Evolutionary conservation across 106 monocot genomes (phyloP).

Genomic region (Platanthera guangdongensis): DNA sequence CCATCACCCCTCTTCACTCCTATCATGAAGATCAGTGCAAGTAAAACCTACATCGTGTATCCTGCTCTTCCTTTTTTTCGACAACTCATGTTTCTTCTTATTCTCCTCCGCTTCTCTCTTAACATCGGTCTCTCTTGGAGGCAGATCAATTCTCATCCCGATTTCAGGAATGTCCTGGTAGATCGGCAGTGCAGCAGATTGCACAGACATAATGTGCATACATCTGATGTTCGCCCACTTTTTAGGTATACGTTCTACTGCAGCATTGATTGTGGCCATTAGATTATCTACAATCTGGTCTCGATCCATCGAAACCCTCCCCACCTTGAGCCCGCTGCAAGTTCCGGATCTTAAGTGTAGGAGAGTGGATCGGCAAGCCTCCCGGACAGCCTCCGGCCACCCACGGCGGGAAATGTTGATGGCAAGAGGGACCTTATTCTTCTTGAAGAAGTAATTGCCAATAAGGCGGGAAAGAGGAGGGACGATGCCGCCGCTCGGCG

Average conservation of each 20-base stretch:
- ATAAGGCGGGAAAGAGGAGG: conserved; percentile 30
- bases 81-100: neutral
- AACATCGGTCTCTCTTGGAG: neutral
- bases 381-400: conserved; percentile 30
- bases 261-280: conserved; percentile 24
- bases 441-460: conserved; percentile 27
- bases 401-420: conserved; percentile 17
- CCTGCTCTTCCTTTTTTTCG: conserved; percentile 3
- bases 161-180: conserved; percentile 26
- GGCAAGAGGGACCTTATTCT: conserved; percentile 29
- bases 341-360: conserved; percentile 22
- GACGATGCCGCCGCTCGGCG: conserved; percentile 32
- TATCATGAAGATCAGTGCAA: neutral
- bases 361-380: conserved; percentile 14
- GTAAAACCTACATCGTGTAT: conserved; percentile 6
- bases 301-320: conserved; percentile 16
- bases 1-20: neutral
- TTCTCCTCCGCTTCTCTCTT: neutral
- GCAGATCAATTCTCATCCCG: conserved; percentile 28
- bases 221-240: conserved; percentile 37
- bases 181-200: conserved; percentile 37
- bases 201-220: conserved; percentile 27
- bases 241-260: conserved; percentile 21
- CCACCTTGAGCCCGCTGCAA: conserved; percentile 27
- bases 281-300: conserved; percentile 31